phyloP scores from a whole-genome alignment of 2,329 filamentous ascomycete genomes.

The Emmonsiellopsis sp. region DNA sequence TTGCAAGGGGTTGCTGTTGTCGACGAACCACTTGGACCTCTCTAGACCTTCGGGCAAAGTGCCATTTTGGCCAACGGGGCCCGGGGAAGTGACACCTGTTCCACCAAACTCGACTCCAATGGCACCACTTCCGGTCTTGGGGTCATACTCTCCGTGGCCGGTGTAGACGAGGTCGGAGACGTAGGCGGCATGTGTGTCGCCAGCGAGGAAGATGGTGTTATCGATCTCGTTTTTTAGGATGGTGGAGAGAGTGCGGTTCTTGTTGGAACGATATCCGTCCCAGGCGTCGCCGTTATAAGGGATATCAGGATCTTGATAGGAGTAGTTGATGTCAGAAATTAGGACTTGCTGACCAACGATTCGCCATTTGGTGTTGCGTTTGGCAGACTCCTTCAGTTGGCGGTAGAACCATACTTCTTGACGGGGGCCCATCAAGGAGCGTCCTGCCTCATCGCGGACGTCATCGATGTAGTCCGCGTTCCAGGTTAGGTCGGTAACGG shows the following conservation, averaged over 20 bases:
- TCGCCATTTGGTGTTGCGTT: constrained; percentile 60
- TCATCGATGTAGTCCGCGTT: constrained; percentile 53
- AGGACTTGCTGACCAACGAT: constrained; percentile 59
- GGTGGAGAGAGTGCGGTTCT: constrained; percentile 59
- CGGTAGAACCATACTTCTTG: constrained; percentile 70
- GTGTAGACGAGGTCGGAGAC: constrained; percentile 49
- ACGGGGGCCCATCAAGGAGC: constrained; percentile 59
- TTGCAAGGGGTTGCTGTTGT: constrained; percentile 54
- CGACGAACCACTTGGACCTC: constrained; percentile 34
- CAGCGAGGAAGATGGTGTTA: constrained; percentile 65
- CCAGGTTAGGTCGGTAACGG: constrained; percentile 49
- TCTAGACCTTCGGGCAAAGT: constrained; percentile 43
- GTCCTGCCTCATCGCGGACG: constrained; percentile 57
- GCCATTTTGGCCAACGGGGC: constrained; percentile 51
- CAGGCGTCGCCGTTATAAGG: constrained; percentile 49
- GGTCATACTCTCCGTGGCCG: constrained; percentile 42
- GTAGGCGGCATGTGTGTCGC: constrained; percentile 61
- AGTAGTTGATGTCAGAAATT: constrained; percentile 21
- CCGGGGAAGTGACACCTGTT: constrained; percentile 54
- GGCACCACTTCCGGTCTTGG: constrained; percentile 43
- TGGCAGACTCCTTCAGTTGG: constrained; percentile 46
- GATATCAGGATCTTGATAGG: constrained; percentile 19
- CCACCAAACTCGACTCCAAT: constrained; percentile 59
- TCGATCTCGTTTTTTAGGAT: constrained; percentile 58
- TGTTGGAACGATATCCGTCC: constrained; percentile 60